These are phyloP conservation scores for Acer negundo DNA, from an alignment of 345 rosid genomes.

Conservation along the genomic window DNA sequence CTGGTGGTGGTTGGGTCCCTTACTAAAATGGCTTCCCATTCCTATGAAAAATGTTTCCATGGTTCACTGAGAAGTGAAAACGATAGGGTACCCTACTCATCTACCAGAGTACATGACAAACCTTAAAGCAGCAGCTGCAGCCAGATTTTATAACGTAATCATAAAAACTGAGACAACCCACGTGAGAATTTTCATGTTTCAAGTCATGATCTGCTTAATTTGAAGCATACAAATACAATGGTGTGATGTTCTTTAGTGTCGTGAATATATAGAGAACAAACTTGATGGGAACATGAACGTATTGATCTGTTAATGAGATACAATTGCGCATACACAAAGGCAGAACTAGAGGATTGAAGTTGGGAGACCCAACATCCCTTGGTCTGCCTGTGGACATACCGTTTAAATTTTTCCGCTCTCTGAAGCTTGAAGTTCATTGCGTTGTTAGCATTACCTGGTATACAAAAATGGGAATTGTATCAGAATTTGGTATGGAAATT, in stretches of 20 bases:
- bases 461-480: not conserved
- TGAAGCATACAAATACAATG: not conserved
- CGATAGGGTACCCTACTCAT: not conserved
- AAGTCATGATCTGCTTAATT: not conserved
- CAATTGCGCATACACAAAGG: not conserved
- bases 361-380: not conserved
- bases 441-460: not conserved
- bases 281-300: not conserved
- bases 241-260: not conserved
- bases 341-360: no score
- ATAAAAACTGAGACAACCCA: not conserved
- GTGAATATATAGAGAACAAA: not conserved
- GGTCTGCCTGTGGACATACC: not conserved
- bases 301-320: not conserved
- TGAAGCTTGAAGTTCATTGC: not conserved
- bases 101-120: not conserved
- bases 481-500: not conserved
- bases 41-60: not conserved
- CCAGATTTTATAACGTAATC: not conserved
- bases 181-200: not conserved
- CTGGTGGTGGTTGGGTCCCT: constrained; percentile 30
- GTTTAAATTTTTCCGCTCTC: no score
- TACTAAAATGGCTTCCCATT: not conserved
- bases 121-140: constrained; percentile 6
- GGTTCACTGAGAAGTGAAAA: not conserved